phyloP scores from a whole-genome alignment of 2,329 filamentous ascomycete species.

The Verticillium albo-atrum region DNA sequence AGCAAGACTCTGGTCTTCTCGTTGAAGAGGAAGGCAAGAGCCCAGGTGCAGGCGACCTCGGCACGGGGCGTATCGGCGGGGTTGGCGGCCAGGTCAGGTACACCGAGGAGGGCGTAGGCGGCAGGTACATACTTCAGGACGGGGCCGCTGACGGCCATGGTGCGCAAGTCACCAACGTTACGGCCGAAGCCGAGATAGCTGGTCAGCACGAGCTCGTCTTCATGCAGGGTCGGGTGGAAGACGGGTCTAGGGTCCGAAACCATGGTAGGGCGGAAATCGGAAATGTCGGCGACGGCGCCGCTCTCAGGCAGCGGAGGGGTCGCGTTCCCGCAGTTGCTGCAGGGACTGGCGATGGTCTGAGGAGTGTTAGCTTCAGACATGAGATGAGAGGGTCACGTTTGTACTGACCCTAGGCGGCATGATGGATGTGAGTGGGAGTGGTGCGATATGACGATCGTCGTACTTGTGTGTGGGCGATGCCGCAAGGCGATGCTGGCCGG shows the following conservation, averaged over 20 bases:
- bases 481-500: too few relatives aligned
- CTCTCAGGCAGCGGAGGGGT: neutral
- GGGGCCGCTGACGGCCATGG: neutral
- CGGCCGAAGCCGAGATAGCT: neutral
- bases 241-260: neutral
- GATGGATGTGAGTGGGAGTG: too few relatives aligned
- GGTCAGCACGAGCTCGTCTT: neutral
- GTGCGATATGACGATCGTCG: too few relatives aligned
- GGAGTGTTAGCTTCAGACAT: neutral
- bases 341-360: neutral
- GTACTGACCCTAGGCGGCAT: too few relatives aligned
- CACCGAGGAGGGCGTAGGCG: neutral
- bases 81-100: neutral
- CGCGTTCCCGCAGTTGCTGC: neutral
- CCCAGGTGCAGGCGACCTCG: neutral
- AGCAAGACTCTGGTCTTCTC: neutral
- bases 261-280: neutral
- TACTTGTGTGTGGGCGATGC: too few relatives aligned
- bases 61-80: neutral
- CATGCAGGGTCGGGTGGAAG: neutral
- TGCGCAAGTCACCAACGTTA: neutral
- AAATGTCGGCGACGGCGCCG: neutral
- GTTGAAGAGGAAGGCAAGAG: neutral
- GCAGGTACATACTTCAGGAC: constrained; percentile 1
- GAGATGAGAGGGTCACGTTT: too few relatives aligned